These are phyloP conservation scores for Plantago ovata DNA, from an alignment of 257 asterid species.

Conservation along the genomic window DNA sequence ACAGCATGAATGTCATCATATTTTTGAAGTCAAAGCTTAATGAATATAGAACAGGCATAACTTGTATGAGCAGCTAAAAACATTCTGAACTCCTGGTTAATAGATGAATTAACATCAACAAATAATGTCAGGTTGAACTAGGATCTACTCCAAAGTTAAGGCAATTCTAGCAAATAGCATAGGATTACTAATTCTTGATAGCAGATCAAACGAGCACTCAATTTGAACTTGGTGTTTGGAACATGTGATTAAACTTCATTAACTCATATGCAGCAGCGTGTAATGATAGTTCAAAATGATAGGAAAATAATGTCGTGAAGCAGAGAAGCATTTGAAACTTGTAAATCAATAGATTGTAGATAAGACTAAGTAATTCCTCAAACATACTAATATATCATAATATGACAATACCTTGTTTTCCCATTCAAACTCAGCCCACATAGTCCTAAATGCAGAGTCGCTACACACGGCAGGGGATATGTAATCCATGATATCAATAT, in stretches of 20 bases:
- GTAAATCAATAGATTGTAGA: constrained; percentile 2
- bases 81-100: too few species aligned
- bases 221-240: not conserved
- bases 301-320: not conserved
- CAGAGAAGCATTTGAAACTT: constrained; percentile 1
- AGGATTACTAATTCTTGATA: not conserved
- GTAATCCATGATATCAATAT: constrained; percentile 96
- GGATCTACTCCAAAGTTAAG: too few species aligned
- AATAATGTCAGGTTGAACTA: too few species aligned
- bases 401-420: constrained; percentile 74
- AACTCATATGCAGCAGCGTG: constrained; percentile 14
- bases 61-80: too few species aligned
- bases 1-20: too few species aligned
- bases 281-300: constrained; percentile 3
- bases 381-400: constrained; percentile 2
- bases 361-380: constrained; percentile 7
- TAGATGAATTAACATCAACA: too few species aligned
- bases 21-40: too few species aligned
- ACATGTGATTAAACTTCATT: constrained; percentile 4
- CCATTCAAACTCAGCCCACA: constrained; percentile 99
- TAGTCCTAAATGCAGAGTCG: constrained; percentile 87
- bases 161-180: not conserved
- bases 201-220: not conserved
- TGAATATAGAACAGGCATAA: not conserved
- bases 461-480: constrained; percentile 93